Percentiles rank a stretch among this genome's conserved stretches.
Conservation (phyloP, 2,329 filamentous ascomycete genomes). For the Fusarium falciforme region DNA sequence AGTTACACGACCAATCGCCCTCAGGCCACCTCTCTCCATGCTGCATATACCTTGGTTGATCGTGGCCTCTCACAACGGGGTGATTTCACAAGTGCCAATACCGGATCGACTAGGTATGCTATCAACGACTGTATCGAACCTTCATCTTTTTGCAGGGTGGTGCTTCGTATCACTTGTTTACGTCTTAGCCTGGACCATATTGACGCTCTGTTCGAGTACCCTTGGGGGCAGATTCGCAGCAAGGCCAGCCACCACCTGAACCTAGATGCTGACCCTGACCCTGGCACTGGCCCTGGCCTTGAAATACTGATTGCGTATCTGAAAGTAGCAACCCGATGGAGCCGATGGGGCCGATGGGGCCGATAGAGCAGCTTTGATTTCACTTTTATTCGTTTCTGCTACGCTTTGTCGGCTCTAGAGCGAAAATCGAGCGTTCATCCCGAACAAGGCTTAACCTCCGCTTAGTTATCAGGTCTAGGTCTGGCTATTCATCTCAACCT, state of each 20-base stretch:
- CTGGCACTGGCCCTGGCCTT: background rate
- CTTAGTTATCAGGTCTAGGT: background rate
- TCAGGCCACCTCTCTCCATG: background rate
- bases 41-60: background rate
- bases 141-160: constrained; percentile 53
- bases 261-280: background rate
- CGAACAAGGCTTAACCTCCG: background rate
- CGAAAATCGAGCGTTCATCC: background rate
- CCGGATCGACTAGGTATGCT: background rate
- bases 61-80: background rate
- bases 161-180: constrained; percentile 52
- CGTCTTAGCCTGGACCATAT: constrained; percentile 54
- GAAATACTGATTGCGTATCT: background rate
- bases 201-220: constrained; percentile 49
- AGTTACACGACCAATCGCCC: background rate
- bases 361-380: background rate
- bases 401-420: background rate
- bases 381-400: background rate
- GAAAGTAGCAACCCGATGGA: background rate
- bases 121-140: constrained; percentile 16
- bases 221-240: constrained; percentile 35
- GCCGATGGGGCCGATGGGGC: background rate
- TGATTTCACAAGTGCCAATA: background rate
- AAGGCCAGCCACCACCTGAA: background rate
- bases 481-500: background rate